These are phyloP conservation scores for Xylariaceae sp. DNA, from an alignment of 2,329 filamentous ascomycete species.

Conservation along the genomic window DNA sequence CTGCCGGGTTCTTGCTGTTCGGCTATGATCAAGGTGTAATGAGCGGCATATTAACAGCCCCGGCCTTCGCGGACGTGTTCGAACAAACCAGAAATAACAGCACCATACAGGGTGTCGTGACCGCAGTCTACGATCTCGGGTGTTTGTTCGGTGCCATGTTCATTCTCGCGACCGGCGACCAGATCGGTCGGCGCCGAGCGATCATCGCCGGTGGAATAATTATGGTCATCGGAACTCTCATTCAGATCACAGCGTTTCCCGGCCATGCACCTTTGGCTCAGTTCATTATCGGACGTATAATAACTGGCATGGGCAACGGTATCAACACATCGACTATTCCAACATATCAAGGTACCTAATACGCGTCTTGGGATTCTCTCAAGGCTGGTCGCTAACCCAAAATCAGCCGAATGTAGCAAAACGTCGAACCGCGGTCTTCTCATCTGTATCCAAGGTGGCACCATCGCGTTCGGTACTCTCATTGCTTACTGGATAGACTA, in stretches of 20 bases:
- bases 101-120: slow-evolving; percentile 46
- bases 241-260: slow-evolving; percentile 46
- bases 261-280: slow-evolving; percentile 37
- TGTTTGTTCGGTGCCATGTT: slow-evolving; percentile 45
- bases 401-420: slow-evolving; percentile 41
- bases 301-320: slow-evolving; percentile 52
- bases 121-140: slow-evolving; percentile 46
- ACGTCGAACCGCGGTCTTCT: slow-evolving; percentile 42
- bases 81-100: slow-evolving; percentile 39
- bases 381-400: slow-evolving; percentile 4
- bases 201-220: slow-evolving; percentile 54
- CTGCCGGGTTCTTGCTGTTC: slow-evolving; percentile 59
- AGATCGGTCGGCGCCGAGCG: slow-evolving; percentile 48
- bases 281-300: slow-evolving; percentile 45
- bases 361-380: neutral
- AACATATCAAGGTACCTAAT: slow-evolving; percentile 39
- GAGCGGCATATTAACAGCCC: slow-evolving; percentile 50
- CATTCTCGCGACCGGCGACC: slow-evolving; percentile 51
- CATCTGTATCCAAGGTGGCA: slow-evolving; percentile 43
- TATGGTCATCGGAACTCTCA: slow-evolving; percentile 50
- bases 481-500: slow-evolving; percentile 51
- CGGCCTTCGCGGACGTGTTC: slow-evolving; percentile 48
- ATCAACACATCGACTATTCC: slow-evolving; percentile 47
- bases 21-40: slow-evolving; percentile 39
- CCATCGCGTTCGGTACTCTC: slow-evolving; percentile 43